Conservation (phyloP, 2,329 filamentous ascomycete genomes). For the Chaetoscypha palmicola region DNA sequence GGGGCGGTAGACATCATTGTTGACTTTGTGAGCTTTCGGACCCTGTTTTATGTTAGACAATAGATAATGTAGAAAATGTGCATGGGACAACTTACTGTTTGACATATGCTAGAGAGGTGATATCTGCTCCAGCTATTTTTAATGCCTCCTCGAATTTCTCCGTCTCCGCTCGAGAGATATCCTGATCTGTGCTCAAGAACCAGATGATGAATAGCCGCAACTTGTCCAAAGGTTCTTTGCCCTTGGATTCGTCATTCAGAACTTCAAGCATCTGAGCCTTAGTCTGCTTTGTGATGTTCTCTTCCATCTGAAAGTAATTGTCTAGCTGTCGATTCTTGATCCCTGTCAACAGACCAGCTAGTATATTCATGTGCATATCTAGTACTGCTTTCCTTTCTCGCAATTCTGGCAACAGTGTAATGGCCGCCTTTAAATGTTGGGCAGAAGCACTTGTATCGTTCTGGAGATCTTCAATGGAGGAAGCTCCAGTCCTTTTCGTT, state of each 20-base stretch:
- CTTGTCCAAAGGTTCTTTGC: constrained; percentile 79
- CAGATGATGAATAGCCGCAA: constrained; percentile 93
- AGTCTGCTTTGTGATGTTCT: constrained; percentile 84
- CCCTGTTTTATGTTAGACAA: constrained; percentile 38
- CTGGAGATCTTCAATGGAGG: constrained; percentile 85
- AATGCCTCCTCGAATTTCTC: constrained; percentile 81
- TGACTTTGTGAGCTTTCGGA: constrained; percentile 94
- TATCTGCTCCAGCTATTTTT: constrained; percentile 66
- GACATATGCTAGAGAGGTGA: constrained; percentile 74
- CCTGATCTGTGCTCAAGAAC: constrained; percentile 89
- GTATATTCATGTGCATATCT: constrained; percentile 99
- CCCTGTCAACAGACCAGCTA: constrained; percentile 66
- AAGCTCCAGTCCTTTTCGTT: constrained; percentile 89
- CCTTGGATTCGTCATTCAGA: constrained; percentile 74
- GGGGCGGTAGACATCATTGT: constrained; percentile 91
- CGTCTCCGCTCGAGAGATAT: constrained; percentile 76
- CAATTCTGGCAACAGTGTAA: constrained; percentile 85
- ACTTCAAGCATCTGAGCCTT: constrained; percentile 84
- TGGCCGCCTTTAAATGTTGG: constrained; percentile 91
- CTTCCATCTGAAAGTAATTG: constrained; percentile 92
- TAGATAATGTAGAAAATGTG: background rate
- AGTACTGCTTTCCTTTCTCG: constrained; percentile 86
- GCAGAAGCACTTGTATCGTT: constrained; percentile 84
- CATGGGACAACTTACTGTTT: constrained; percentile 60
- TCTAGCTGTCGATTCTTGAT: constrained; percentile 95